phyloP scores from a whole-genome alignment of 164 flowering plant species.

The Vitis rotundifolia region DNA sequence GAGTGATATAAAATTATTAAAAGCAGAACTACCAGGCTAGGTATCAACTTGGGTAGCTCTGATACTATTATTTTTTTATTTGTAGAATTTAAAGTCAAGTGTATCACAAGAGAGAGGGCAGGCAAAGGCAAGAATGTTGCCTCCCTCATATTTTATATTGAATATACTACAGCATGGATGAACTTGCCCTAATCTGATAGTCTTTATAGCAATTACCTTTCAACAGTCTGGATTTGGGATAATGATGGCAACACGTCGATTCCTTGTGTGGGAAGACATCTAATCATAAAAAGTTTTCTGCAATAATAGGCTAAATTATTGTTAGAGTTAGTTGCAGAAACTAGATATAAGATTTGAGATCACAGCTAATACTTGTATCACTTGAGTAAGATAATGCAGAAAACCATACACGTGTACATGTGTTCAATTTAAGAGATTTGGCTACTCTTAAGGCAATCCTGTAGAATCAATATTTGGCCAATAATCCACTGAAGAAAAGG shows the following conservation, averaged over 20 bases:
- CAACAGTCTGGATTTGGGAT: background rate
- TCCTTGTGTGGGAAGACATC: background rate
- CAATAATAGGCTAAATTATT: background rate
- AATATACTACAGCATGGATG: background rate
- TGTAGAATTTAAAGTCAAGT: too few species aligned
- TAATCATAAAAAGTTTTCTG: background rate
- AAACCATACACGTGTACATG: background rate
- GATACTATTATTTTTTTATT: too few species aligned
- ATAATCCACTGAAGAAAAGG: background rate
- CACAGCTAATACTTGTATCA: background rate
- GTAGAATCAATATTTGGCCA: background rate
- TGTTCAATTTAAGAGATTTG: background rate
- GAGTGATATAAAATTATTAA: too few species aligned
- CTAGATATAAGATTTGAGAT: background rate
- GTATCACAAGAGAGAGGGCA: background rate
- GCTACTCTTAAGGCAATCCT: background rate
- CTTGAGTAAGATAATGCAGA: background rate
- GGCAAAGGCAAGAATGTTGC: background rate
- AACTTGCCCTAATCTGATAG: background rate
- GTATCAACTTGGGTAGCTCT: too few species aligned
- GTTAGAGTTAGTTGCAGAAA: background rate
- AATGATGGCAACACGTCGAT: background rate
- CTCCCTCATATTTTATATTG: conserved; percentile 2
- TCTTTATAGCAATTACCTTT: background rate
- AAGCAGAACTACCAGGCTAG: too few species aligned